Base-by-base conservation (phyloP, 164 flowering plant genomes). In the Tetracentron sinense region DNA sequence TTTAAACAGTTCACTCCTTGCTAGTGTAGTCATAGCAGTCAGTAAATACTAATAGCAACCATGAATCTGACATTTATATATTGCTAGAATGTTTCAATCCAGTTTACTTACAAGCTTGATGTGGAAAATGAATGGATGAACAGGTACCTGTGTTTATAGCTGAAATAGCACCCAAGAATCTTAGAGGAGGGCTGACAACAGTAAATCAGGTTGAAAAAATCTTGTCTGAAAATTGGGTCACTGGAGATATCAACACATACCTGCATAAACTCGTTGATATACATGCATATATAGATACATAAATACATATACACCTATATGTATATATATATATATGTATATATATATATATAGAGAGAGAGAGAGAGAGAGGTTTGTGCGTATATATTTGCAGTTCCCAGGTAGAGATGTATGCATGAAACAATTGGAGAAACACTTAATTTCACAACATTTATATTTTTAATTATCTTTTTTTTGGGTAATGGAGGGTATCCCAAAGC, bases 61-160 rank as follows among this genome's bases (percentile, higher is more conserved):
- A 42, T 42, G 16, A 42, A 10, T 10, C 16, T 42, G 47, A 33
- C 8, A 8, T 33, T 4, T 33, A 33, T 33, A 4, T 33, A 33
- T 33, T 33, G 38, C 38, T 33, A 33, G 4, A 33, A 33, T 33
- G 38, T 33, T 33, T 8, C 8, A 33, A 33, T 33, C 4, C 8
- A 33, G 4, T 33, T 4, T 33, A 33, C 38, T 4, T 33, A 33
- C 8, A 33, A 48, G 20, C 51, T 48, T 48, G 51, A 48, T 48
- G 51, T n/a, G 7, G 21, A 48, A 48, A 16, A 48, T 48, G 5
- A 48, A 2, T 48, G 51, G 51, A 16, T 48, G 20, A 1, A 38
- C 38, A 85, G 90, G 88, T 85, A 42, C 90, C 90, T 0, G 72
- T 85, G 7, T 83, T 78, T 48, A 80, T 83, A 60, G 87, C 90